phyloP scores from a whole-genome alignment of 2,329 filamentous ascomycete species.

The Hypoxylon sp. region DNA sequence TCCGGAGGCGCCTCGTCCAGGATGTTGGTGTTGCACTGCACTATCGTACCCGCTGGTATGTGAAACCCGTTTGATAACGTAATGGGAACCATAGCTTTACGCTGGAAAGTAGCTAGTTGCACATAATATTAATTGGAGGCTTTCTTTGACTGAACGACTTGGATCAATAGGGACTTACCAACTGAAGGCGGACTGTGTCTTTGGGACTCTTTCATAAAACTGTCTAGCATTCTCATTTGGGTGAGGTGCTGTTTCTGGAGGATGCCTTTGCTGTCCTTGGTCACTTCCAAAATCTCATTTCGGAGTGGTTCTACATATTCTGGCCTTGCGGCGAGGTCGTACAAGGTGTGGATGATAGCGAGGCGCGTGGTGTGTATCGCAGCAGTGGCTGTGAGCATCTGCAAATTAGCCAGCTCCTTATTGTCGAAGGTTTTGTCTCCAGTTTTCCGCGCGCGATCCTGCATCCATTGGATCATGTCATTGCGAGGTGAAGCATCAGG shows the following conservation, averaged over 20 bases:
- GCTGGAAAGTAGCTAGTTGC: conserved; percentile 49
- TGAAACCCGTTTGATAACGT: conserved; percentile 55
- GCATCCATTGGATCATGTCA: conserved; percentile 54
- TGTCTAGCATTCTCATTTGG: conserved; percentile 56
- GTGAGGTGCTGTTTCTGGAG: conserved; percentile 52
- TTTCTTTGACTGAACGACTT: background rate
- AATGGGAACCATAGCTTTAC: conserved; percentile 51
- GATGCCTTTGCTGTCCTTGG: conserved; percentile 46
- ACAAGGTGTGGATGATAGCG: conserved; percentile 57
- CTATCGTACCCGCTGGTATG: conserved; percentile 51
- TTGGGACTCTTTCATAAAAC: conserved; percentile 59
- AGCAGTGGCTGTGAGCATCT: conserved; percentile 55
- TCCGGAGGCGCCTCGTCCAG: conserved; percentile 48
- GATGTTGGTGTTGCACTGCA: conserved; percentile 52
- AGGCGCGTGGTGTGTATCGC: conserved; percentile 57
- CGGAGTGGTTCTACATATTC: conserved; percentile 62
- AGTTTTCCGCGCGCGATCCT: conserved; percentile 48
- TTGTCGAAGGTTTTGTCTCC: conserved; percentile 49
- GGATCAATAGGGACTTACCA: conserved; percentile 42
- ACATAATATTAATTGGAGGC: conserved; percentile 14
- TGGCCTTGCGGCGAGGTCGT: conserved; percentile 59
- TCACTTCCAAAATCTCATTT: conserved; percentile 57
- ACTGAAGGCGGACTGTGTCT: conserved; percentile 53
- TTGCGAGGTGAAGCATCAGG: conserved; percentile 34
- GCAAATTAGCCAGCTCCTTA: conserved; percentile 51